Percentiles rank a stretch among this genome's conserved stretches.
These are phyloP conservation scores for Plasmodium blacklocki DNA, from an alignment of 169 alveolate species.

Conservation along the genomic window DNA sequence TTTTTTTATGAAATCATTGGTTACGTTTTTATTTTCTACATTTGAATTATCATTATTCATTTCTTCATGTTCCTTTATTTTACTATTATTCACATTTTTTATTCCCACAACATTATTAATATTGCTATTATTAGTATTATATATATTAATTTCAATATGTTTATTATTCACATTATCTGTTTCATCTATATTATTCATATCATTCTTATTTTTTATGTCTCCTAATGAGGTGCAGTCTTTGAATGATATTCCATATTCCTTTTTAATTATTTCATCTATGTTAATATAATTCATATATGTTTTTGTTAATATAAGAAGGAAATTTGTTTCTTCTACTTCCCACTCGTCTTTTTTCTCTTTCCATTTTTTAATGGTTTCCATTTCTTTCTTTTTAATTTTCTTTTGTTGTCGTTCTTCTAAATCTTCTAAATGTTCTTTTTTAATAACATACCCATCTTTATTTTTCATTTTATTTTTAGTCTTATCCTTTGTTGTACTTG, in stretches of 20 bases:
- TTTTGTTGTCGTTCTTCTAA: conserved; percentile 1
- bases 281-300: conserved; percentile 73
- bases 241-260: background rate
- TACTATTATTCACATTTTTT: background rate
- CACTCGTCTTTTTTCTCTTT: conserved; percentile 33
- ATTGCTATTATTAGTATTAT: background rate
- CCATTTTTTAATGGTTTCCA: conserved; percentile 35
- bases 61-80: background rate
- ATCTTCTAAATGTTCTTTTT: background rate
- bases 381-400: conserved; percentile 1
- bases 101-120: background rate
- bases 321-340: conserved; percentile 54
- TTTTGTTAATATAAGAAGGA: conserved; percentile 60
- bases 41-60: background rate
- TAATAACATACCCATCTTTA: background rate
- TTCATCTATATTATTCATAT: background rate
- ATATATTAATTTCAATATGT: background rate
- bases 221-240: background rate
- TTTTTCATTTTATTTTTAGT: conserved; percentile 1
- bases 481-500: background rate
- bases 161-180: background rate
- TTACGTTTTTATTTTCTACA: background rate
- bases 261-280: conserved; percentile 14
- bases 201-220: background rate
- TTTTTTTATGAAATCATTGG: background rate